Evolutionary conservation across 257 asterid genomes (phyloP), one percentile per base, ranked within the genome.

Genomic region (Ilex aquifolium): DNA sequence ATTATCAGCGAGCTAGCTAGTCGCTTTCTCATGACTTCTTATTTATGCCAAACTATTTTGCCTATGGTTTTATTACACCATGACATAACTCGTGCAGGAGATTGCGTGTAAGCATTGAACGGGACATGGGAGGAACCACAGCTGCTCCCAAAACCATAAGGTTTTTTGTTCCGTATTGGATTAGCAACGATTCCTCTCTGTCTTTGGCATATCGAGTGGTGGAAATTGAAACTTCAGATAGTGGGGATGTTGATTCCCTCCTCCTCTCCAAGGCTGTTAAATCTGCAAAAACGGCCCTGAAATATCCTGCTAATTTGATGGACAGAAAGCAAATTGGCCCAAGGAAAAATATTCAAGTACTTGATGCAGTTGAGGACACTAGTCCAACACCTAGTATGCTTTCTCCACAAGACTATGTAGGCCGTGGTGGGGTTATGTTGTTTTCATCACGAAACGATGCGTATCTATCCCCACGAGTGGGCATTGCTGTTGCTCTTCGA

Each of bases 81-180:
- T 36, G 42, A 36, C 53, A 60, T 8, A 36, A 53, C 74, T 12
- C 44, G 4, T 74, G 59, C 86, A 91, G 99, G 95, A 85, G 95
- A 80, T 72, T 93, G 67, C 88, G 95, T 31, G 92, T 93, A 65
- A 90, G 99, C 81, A 83, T 93, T 78, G 99, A 93, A 76, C 95
- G 96, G 67, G 94, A 90, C 74, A 72, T 90, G 73, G 99, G 99
- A 44, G 99, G 96, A 67, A 82, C 88, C 60, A 75, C 88, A 44
- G 95, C 97, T 78, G 79, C 97, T 64, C 95, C 95, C n/a, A 93
- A 93, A 83, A 90, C 87, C 74, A 78, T 93, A 59, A 84, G 96
- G 78, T 84, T 93, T 71, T 93, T 87, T 75, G 97, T 93, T 70
- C 99, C 99, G n/a, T 93, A 93, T 73, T 93, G 99, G 97, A 85